Percentiles rank a stretch among this genome's conserved stretches.
Evolutionary conservation across 148 eudicot species (phyloP).

Genomic region (Silene uniflora): DNA sequence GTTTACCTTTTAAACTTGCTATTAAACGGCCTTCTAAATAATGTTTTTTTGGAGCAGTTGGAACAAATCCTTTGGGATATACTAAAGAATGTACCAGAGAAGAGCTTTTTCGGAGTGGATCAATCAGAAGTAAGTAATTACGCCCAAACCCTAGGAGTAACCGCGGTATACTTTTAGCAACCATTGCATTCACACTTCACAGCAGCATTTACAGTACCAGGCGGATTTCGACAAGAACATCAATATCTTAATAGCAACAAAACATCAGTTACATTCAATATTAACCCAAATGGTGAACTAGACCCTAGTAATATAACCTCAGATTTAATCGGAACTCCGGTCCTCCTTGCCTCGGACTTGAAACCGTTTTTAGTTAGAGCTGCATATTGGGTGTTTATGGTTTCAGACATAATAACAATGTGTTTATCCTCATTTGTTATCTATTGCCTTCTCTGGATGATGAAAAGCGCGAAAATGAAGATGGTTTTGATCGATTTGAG

Average conservation of each 20-base stretch:
- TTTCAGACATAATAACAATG: constrained; percentile 12
- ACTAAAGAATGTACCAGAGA: too few species aligned
- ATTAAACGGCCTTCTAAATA: too few species aligned
- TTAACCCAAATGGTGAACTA: background rate
- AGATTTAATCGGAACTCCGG: constrained; percentile 1
- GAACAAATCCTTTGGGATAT: too few species aligned
- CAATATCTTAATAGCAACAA: background rate
- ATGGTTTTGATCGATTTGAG: constrained; percentile 2
- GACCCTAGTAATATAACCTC: background rate
- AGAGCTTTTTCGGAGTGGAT: too few species aligned
- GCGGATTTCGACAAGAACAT: background rate
- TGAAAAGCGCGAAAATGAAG: background rate
- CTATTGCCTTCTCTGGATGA: constrained; percentile 11
- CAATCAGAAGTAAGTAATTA: background rate
- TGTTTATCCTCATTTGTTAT: constrained; percentile 2
- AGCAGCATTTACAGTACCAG: constrained; percentile 14
- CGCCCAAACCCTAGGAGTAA: constrained; percentile 6
- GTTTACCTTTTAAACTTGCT: too few species aligned
- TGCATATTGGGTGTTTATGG: constrained; percentile 13
- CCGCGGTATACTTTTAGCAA: constrained; percentile 12
- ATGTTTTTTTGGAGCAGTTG: too few species aligned
- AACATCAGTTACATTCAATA: background rate
- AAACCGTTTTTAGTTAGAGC: background rate
- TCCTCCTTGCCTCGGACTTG: background rate
- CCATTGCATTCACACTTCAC: constrained; percentile 17